Evolutionary conservation across 192 early-diverging fungal species (phyloP), one percentile per base, ranked within the genome.

Genomic region (Coemansia furcata): DNA sequence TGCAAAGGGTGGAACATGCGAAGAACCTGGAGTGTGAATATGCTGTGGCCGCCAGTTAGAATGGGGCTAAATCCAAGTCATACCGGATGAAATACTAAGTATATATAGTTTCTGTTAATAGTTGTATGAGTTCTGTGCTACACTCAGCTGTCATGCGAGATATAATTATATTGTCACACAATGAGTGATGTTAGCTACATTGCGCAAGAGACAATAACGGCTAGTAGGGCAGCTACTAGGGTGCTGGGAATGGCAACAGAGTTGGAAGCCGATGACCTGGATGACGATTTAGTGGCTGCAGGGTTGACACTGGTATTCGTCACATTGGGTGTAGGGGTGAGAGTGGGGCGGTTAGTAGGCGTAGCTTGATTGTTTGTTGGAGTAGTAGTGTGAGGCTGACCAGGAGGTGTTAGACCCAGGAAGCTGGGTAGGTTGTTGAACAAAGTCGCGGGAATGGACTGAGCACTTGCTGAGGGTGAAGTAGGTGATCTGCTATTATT

Each of bases 11-110:
- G 74, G 47, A 65, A 54, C 43, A 67, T 66, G 2, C 61, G 64
- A 1, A 79, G 68, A 1, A 79, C 72, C 14, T 79, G 63, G 7
- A 71, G 62, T 0, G 77, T 79, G 2, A 72, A 72, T 33, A 79
- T 62, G 5, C 77, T 72, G 42, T 79, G 72, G 59, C 71, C 68
- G 14, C 35, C 65, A 8, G 37, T 35, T 1, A 74, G 30, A 0
- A 79, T 54, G 6, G 68, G 2, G 29, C 46, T 0, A 72, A 68
- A 32, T 79, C 77, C 21, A 69, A 54, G 32, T 43, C 43, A 35
- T 57, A 54, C 5, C 12, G 12, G 15, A 12, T 42, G 5, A 47
- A 50, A 62, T 54, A 49, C n/a, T 46, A 7, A 9, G 64, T 76
- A 68, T 76, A 71, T 33, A 68, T 40, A 3, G 57, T 40, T 29